These are phyloP conservation scores for Cymbopogon citratus DNA, from an alignment of 176 grass and related monocot species.

Conservation along the genomic window DNA sequence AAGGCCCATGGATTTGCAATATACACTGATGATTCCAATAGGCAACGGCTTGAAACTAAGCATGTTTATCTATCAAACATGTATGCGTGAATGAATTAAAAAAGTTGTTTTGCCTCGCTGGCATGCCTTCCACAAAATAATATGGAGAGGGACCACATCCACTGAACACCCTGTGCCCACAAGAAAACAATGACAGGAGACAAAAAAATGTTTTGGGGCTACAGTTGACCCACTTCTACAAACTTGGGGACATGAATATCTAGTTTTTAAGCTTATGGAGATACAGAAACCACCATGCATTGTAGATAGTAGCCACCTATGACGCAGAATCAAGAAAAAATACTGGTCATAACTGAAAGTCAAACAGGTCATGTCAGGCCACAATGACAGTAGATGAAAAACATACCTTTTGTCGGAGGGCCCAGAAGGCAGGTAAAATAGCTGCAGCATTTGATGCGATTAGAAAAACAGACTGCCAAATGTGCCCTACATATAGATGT, in stretches of 20 bases:
- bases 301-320: neutral
- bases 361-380: neutral
- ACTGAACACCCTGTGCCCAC: neutral
- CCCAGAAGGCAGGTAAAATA: conserved; percentile 86
- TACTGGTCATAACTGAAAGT: neutral
- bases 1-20: neutral
- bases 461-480: conserved; percentile 90
- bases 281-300: neutral
- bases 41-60: neutral
- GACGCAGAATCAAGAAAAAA: neutral
- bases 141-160: neutral
- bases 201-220: neutral
- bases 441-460: conserved; percentile 92
- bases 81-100: neutral
- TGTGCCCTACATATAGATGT: conserved; percentile 62
- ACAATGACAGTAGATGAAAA: conserved; percentile 16
- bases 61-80: conserved; percentile 17
- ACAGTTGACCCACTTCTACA: neutral
- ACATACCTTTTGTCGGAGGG: conserved; percentile 73
- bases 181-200: neutral
- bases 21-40: neutral
- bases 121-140: neutral
- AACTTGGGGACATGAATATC: neutral
- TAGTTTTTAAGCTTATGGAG: neutral
- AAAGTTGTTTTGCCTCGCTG: neutral